Evolutionary conservation across 441 rosid species (phyloP), one percentile per base, ranked within the genome.

Genomic region (Biscutella laevigata): DNA sequence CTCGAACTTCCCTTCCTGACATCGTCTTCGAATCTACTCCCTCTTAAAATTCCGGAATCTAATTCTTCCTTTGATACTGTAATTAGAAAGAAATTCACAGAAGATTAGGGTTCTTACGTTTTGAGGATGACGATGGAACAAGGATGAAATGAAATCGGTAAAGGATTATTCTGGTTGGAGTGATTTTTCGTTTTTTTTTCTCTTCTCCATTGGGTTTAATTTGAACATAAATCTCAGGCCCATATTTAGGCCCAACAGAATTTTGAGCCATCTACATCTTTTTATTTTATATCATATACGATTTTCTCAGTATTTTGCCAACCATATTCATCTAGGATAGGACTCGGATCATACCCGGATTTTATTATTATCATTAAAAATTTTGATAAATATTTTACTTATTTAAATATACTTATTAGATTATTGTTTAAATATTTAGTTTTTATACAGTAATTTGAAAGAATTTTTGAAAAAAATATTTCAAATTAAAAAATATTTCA

Each of bases 1-100:
- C 96, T 17, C 85, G 74, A 45, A 85, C 96, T 80, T 88, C 96
- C 16, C 67, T 67, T 5, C 71, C 71, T 34, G 71, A 29, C 71
- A 66, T 66, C 48, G 6, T 58, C 56, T 53, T 24, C 17, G 35
- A 36, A 26, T 44, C 49, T 27, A 35, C 38, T 26, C 29, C 4
- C 33, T 28, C 2, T 40, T 28, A 17, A 9, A 10, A n/a, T 40
- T 3, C 11, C 7, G 3, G 41, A 53, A 19, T 61, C 10, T 33
- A 21, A 29, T n/a, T 15, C 8, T 30, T 12, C 11, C 17, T 42
- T 24, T 13, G 30, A 14, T 5, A 5, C 2, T 15, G 2, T 22
- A n/a, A 34, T 26, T 0, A 24, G 15, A 13, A 25, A 10, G 4
- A 15, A 26, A 9, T 15, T 39, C n/a, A 22, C 9, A 20, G 40